A percentile compares a stretch with the other conserved stretches of the same genome.
Conservation (phyloP, 2,329 filamentous ascomycete species). For the Didymosphaeria variabile region DNA sequence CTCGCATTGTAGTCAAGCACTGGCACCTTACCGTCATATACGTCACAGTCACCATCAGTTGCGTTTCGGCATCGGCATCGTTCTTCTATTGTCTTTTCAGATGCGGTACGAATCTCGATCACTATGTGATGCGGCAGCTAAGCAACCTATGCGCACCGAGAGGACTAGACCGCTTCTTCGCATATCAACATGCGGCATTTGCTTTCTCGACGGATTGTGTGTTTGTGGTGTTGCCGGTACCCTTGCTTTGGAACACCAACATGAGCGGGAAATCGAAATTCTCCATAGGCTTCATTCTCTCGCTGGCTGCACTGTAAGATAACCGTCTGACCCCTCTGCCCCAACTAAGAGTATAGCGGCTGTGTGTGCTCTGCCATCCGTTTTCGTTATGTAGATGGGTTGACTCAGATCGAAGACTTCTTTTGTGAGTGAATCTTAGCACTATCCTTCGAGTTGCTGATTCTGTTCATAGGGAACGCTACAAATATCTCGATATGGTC, state of each 20-base stretch:
- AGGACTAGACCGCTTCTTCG: constrained; percentile 61
- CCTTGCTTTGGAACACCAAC: constrained; percentile 64
- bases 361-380: constrained; percentile 64
- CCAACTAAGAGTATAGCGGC: constrained; percentile 49
- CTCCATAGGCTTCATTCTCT: constrained; percentile 63
- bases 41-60: constrained; percentile 49
- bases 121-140: constrained; percentile 43
- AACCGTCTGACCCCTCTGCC: background rate
- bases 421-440: constrained; percentile 43
- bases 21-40: constrained; percentile 52
- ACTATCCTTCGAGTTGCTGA: constrained; percentile 5
- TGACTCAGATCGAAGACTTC: constrained; percentile 55
- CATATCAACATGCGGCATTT: constrained; percentile 52
- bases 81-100: constrained; percentile 63
- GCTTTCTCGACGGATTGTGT: constrained; percentile 44
- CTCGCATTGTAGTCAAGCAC: constrained; percentile 52
- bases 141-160: constrained; percentile 53
- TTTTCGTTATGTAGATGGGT: constrained; percentile 55
- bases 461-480: constrained; percentile 48
- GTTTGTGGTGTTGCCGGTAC: constrained; percentile 48
- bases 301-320: constrained; percentile 52
- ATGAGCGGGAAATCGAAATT: constrained; percentile 64
- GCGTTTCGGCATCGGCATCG: constrained; percentile 48
- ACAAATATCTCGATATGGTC: constrained; percentile 55
- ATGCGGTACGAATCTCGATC: constrained; percentile 51